Percentiles rank a stretch among this genome's conserved stretches.
Conservation (phyloP, 352 stramenopile genomes). For the Aphanomyces invadans region DNA sequence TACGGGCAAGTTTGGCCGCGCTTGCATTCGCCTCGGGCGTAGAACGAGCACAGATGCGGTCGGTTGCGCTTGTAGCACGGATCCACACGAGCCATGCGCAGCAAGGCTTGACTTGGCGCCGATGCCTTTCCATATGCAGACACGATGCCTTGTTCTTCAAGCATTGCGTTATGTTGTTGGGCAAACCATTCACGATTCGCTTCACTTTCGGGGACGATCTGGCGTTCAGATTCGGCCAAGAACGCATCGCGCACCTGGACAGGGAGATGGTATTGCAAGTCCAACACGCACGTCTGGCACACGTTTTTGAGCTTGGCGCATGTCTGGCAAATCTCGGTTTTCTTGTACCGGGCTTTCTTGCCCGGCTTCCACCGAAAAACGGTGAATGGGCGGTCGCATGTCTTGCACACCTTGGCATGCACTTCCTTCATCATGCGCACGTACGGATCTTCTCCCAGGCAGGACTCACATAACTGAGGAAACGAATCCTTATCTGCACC, state of each 20-base stretch:
- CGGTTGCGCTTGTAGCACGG: constrained; percentile 90
- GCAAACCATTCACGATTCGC: constrained; percentile 94
- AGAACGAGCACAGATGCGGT: constrained; percentile 93
- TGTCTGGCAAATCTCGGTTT: constrained; percentile 96
- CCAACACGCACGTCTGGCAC: constrained; percentile 98
- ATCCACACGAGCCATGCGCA: constrained; percentile 77
- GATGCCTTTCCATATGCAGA: constrained; percentile 78
- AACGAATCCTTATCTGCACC: constrained; percentile 90
- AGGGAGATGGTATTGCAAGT: constrained; percentile 96
- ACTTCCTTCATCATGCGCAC: constrained; percentile 98
- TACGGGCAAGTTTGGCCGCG: constrained; percentile 90
- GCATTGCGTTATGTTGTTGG: constrained; percentile 84
- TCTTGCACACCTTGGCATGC: constrained; percentile 96
- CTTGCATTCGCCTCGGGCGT: constrained; percentile 90
- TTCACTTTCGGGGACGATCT: constrained; percentile 87
- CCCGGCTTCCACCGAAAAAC: constrained; percentile 97
- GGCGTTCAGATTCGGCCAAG: constrained; percentile 45
- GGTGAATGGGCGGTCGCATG: constrained; percentile 96
- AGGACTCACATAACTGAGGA: constrained; percentile 97
- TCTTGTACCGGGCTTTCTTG: constrained; percentile 96
- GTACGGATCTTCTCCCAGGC: constrained; percentile 98
- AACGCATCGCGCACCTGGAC: constrained; percentile 92
- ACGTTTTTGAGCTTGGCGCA: constrained; percentile 99
- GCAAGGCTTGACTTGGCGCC: constrained; percentile 62
- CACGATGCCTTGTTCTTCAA: constrained; percentile 86